Conservation (phyloP, 2,329 filamentous ascomycete genomes). For the Phyllosticta capitalensis region DNA sequence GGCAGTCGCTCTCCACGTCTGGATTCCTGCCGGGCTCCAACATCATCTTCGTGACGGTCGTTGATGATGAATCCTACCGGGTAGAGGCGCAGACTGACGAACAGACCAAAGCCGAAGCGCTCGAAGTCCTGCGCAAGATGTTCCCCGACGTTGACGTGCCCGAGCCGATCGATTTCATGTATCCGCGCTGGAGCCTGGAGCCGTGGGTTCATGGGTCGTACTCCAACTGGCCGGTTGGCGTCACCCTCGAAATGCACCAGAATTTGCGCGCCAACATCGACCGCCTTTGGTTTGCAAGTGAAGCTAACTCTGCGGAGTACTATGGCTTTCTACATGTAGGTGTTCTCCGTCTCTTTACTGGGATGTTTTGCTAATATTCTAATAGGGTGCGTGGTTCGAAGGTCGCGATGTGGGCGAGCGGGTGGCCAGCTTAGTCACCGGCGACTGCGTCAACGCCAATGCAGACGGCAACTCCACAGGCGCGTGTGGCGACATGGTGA, state of each 20-base stretch:
- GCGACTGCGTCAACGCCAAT: constrained; percentile 18
- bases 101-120: constrained; percentile 46
- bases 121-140: constrained; percentile 52
- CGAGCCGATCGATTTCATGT: constrained; percentile 51
- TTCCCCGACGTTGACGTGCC: constrained; percentile 49
- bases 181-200: constrained; percentile 47
- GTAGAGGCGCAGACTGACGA: constrained; percentile 52
- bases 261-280: constrained; percentile 57
- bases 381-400: constrained; percentile 25
- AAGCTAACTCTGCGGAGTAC: constrained; percentile 53
- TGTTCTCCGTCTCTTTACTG: no score
- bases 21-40: constrained; percentile 53
- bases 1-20: constrained; percentile 50
- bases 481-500: constrained; percentile 20
- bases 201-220: constrained; percentile 52
- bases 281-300: constrained; percentile 55
- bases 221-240: constrained; percentile 57
- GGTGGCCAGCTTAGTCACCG: constrained; percentile 19
- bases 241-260: constrained; percentile 56
- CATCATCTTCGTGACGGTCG: constrained; percentile 57
- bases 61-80: constrained; percentile 46
- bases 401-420: constrained; percentile 23
- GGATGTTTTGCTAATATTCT: no score
- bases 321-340: constrained; percentile 52
- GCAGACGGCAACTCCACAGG: constrained; percentile 7